Evolutionary conservation across 768 basidiomycete species (phyloP), one percentile per base, ranked within the genome.

Genomic region (Suillus weaverae): DNA sequence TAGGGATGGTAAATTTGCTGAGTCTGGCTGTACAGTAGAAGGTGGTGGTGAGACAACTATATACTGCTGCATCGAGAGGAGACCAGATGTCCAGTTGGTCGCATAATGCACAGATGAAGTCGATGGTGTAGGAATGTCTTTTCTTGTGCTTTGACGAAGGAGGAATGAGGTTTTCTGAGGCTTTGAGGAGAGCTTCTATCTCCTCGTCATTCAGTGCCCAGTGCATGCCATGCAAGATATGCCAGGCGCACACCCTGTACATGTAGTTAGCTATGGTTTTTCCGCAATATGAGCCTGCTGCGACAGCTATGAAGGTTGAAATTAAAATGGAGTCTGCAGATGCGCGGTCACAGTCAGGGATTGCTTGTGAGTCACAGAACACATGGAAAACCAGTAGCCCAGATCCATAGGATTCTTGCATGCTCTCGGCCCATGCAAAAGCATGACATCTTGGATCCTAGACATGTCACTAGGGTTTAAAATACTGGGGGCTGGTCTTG

Each of bases 381-480:
- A 77, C 68, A 41, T 84, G 82, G 46, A 50, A 85, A 0, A 71
- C 66, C 0, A 81, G 69, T 0, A 85, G 70, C 1, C 82, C 79
- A 0, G 78, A 65, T 0, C 78, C 79, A 63, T 85, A 83, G 0
- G 75, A 68, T 20, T 72, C 70, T 2, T 62, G 39, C 0, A 81
- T 84, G 11, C 67, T 62, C 6, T 72, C 66, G 0, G 69, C 73
- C 76, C 75, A 82, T 0, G 74, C 72, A 0, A 56, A 39, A 43
- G 36, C 14, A 79, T 67, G 1, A 79, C 73, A 0, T 63, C 62
- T 0, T 64, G 54, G 3, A 83, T 72, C 0, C 71, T 66, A 0
- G 18, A 7, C 43, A 43, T 43, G 43, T 43, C 43, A 20, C 43
- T 46, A 1, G n/a, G 4, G 1, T 10, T 8, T 1, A 46, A 9